Evolutionary conservation across 805 yeast species (phyloP), one percentile per base, ranked within the genome.

Genomic region (Yarrowia sp.): DNA sequence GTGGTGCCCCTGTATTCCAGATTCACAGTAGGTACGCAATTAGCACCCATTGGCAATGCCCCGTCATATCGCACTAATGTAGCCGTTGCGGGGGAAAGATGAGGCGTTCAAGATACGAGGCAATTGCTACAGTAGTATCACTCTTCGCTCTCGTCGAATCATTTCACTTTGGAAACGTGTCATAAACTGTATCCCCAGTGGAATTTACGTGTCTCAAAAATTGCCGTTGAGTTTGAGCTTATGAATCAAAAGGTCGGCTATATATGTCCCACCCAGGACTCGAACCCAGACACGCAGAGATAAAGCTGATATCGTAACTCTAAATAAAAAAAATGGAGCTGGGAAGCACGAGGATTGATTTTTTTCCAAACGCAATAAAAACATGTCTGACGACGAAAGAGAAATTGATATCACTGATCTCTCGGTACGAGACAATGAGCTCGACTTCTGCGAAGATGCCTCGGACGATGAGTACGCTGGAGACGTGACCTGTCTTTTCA

Each of bases 401-500:
- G 67, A 64, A 39, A 64, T 64, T 50, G 74, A 70, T 44, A 61
- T 72, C 58, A 71, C 73, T 56, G 71, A 71, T 30, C 67, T 73
- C 19, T 70, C 70, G 44, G 60, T 60, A 14, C 67, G 60, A 17
- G 70, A 70, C 19, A 73, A 73, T 60, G 75, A 73, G 65, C 71
- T 73, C 7, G 75, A 72, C 14, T 72, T 73, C 19, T 72, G 70
- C 9, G 72, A 73, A 2, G 72, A 72, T 43, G 70, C 68, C 56
- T 73, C 74, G 9, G 70, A 69, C 44, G 75, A 73, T 46, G 73
- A 73, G 64, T 61, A 61, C 38, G 66, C 66, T 13, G 73, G 70
- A 47, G 69, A 70, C 15, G 63, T 71, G 24, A 67, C 72, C 24
- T 72, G 74, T 38, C 58, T 72, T 17, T 71, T 69, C 50, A 70